A percentile compares a stretch with the other conserved stretches of the same genome.
Conservation (phyloP, 306 rosid genomes). For the Quercus parvula region DNA sequence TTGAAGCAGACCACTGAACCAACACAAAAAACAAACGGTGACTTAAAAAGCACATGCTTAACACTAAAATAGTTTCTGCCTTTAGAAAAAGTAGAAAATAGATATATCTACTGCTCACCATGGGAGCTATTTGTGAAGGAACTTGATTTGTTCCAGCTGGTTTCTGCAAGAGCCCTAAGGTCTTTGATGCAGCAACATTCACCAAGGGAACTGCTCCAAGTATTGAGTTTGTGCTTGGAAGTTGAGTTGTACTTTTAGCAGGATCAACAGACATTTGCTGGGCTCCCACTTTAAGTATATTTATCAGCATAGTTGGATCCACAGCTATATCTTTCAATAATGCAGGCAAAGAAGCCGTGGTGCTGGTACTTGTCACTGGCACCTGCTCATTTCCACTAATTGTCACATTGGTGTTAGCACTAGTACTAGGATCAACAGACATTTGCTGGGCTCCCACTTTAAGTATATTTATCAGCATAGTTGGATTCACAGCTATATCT, state of each 20-base stretch:
- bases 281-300: conserved; percentile 51
- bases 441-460: conserved; percentile 46
- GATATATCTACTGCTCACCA: conserved; percentile 47
- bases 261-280: conserved; percentile 48
- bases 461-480: conserved; percentile 60
- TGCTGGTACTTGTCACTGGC: conserved; percentile 24
- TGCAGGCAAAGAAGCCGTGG: conserved; percentile 49
- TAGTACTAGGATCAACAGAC: conserved; percentile 25
- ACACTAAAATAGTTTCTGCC: neutral
- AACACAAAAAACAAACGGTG: neutral
- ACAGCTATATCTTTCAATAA: conserved; percentile 63
- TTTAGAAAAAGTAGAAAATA: neutral
- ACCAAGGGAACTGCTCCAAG: conserved; percentile 44
- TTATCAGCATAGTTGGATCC: conserved; percentile 71
- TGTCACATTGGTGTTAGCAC: conserved; percentile 25
- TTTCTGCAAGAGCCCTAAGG: conserved; percentile 48
- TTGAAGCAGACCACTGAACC: neutral
- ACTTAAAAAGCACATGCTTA: conserved; percentile 1
- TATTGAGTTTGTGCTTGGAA: conserved; percentile 29
- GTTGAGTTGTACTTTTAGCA: conserved; percentile 19
- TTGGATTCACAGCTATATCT: conserved; percentile 75
- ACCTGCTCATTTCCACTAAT: conserved; percentile 48
- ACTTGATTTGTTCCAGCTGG: conserved; percentile 44
- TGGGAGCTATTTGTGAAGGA: conserved; percentile 40
- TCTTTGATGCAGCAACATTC: conserved; percentile 39